phyloP scores from a whole-genome alignment of 768 basidiomycete species.

The Mycena maculata region DNA sequence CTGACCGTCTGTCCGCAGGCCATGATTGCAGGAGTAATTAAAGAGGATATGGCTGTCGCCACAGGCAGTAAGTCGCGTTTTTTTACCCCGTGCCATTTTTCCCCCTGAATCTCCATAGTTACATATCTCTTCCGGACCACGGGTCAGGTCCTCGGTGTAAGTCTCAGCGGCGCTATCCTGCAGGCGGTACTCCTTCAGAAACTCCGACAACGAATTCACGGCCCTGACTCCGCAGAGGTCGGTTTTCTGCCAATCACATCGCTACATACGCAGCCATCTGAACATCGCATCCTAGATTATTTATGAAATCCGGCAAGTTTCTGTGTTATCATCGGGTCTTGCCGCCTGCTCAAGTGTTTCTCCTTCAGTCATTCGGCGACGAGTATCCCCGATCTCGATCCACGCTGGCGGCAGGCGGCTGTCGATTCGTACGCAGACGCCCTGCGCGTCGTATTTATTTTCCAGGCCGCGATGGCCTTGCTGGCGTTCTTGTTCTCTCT shows the following conservation, averaged over 20 bases:
- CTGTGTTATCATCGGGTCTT: conserved; percentile 6
- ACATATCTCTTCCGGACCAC: conserved; percentile 94
- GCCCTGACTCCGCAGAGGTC: conserved; percentile 79
- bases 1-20: conserved; percentile 61
- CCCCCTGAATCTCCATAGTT: conserved; percentile 58
- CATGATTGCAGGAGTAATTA: conserved; percentile 84
- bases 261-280: conserved; percentile 27
- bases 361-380: conserved; percentile 72
- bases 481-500: conserved; percentile 75
- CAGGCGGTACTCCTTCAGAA: conserved; percentile 82
- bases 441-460: conserved; percentile 84
- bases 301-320: conserved; percentile 69
- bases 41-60: conserved; percentile 87
- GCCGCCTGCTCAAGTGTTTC: background rate
- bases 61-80: conserved; percentile 80
- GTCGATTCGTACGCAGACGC: conserved; percentile 84
- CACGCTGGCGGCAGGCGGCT: conserved; percentile 67
- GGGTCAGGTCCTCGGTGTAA: conserved; percentile 96
- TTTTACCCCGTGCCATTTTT: conserved; percentile 20
- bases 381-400: conserved; percentile 75
- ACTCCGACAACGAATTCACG: conserved; percentile 79
- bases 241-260: conserved; percentile 44
- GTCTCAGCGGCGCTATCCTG: conserved; percentile 84
- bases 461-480: conserved; percentile 76
- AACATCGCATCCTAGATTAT: conserved; percentile 64